A percentile compares a stretch with the other conserved stretches of the same genome.
phyloP scores from a whole-genome alignment of 2,329 filamentous ascomycete species.

The Pyrenochaeta sp. region DNA sequence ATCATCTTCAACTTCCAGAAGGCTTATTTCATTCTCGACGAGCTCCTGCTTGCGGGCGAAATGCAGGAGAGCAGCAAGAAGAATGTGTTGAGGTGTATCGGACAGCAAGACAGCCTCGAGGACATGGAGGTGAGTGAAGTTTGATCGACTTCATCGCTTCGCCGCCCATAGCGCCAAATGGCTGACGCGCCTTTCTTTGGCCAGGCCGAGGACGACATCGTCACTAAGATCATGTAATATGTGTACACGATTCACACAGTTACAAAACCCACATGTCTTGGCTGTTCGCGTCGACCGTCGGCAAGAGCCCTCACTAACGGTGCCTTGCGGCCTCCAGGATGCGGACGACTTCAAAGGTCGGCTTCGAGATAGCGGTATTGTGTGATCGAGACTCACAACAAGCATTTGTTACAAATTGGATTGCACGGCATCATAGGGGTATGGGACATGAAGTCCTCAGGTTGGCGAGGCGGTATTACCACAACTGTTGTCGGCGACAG shows the following conservation, averaged over 20 bases:
- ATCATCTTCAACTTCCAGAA: constrained; percentile 99
- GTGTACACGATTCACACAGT: constrained; percentile 18
- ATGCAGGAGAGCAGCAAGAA: constrained; percentile 99
- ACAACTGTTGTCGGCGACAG: constrained; percentile 23
- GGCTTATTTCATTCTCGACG: constrained; percentile 98
- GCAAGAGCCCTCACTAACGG: constrained; percentile 35
- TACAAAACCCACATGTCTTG: constrained; percentile 15
- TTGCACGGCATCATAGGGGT: constrained; percentile 32
- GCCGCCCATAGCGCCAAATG: constrained; percentile 37
- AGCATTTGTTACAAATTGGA: constrained; percentile 19
- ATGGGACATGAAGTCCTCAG: constrained; percentile 21
- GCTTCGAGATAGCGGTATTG: constrained; percentile 42
- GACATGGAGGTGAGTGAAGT: constrained; percentile 92
- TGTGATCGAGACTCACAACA: constrained; percentile 25
- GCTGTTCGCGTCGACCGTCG: constrained; percentile 21
- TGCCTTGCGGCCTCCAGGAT: constrained; percentile 36
- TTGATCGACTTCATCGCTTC: constrained; percentile 24
- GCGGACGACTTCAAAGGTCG: constrained; percentile 41
- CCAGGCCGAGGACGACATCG: constrained; percentile 85
- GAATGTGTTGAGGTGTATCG: constrained; percentile 94
- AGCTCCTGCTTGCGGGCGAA: constrained; percentile 92
- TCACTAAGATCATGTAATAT: constrained; percentile 83
- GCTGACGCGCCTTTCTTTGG: constrained; percentile 53
- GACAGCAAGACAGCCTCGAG: constrained; percentile 95
- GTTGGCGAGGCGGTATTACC: constrained; percentile 36